phyloP scores from a whole-genome alignment of 2,329 filamentous ascomycete species.

The Dendrostoma leiphaemia region DNA sequence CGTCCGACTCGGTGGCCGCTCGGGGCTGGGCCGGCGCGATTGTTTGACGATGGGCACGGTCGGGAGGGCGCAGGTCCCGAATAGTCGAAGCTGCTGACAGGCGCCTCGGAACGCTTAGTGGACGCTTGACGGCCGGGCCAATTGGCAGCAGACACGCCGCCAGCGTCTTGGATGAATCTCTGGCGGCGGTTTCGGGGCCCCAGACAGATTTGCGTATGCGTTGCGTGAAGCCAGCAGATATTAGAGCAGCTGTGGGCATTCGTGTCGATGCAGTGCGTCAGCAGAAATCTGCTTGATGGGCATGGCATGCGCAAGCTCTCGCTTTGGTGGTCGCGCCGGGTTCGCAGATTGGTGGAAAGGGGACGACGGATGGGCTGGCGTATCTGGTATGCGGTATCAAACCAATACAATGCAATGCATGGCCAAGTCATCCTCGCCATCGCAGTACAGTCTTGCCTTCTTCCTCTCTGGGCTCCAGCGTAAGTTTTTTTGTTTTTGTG shows the following conservation, averaged over 20 bases:
- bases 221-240: not conserved
- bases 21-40: not conserved
- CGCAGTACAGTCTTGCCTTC: not conserved
- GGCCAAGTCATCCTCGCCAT: slow-evolving; percentile 7
- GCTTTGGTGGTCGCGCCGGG: not conserved
- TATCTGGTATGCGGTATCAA: not conserved
- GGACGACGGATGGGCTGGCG: not conserved
- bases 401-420: slow-evolving; percentile 13
- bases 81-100: too few species aligned
- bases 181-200: not conserved
- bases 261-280: too few species aligned
- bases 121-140: not conserved
- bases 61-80: not conserved
- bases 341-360: not conserved
- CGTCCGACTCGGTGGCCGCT: slow-evolving; percentile 1
- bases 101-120: too few species aligned
- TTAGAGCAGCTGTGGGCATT: not conserved
- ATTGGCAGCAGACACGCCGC: slow-evolving; percentile 5
- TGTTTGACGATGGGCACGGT: not conserved
- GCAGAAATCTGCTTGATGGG: too few species aligned
- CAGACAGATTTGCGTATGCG: too few species aligned
- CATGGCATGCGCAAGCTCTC: not conserved
- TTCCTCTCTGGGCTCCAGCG: not conserved
- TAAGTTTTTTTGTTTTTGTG: too few species aligned
- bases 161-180: not conserved